Evolutionary conservation across 2,329 filamentous ascomycete genomes (phyloP).

Genomic region (Talaromyces islandicus): DNA sequence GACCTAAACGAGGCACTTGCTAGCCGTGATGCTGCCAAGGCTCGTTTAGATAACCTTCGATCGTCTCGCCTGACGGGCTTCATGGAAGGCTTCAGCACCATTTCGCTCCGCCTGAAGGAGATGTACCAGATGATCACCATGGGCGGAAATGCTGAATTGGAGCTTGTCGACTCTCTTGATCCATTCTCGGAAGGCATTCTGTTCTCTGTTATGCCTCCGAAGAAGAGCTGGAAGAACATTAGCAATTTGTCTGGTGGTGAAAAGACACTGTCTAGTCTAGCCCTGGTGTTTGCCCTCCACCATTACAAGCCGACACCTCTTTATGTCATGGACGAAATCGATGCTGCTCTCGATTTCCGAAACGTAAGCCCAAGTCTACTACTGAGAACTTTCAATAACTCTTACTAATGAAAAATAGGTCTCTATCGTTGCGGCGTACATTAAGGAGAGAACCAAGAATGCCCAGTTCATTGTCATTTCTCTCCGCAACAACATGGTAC

Average conservation of each 20-base stretch:
- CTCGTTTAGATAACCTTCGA: constrained; percentile 85
- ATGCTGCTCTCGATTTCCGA: constrained; percentile 93
- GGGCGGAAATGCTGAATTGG: constrained; percentile 95
- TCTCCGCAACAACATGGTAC: constrained; percentile 88
- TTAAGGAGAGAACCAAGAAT: constrained; percentile 98
- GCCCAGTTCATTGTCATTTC: constrained; percentile 99
- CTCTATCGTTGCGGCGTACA: constrained; percentile 96
- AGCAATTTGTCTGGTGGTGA: constrained; percentile 92
- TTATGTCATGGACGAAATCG: constrained; percentile 99
- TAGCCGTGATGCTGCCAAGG: constrained; percentile 80
- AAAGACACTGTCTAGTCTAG: constrained; percentile 90
- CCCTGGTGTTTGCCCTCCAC: constrained; percentile 94
- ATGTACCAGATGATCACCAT: constrained; percentile 99
- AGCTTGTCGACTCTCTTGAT: constrained; percentile 91
- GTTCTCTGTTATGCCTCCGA: constrained; percentile 98
- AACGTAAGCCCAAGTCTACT: constrained; percentile 62
- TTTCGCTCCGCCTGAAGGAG: constrained; percentile 91
- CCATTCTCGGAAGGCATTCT: constrained; percentile 95
- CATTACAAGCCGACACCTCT: constrained; percentile 96
- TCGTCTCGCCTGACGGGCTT: constrained; percentile 89
- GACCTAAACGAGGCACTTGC: constrained; percentile 75
- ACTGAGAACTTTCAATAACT: too few relatives aligned
- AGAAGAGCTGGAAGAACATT: constrained; percentile 99
- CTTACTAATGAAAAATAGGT: constrained; percentile 50
- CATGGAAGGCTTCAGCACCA: constrained; percentile 94